These are phyloP conservation scores for Adansonia madagascariensis DNA, from an alignment of 441 rosid species.

Conservation along the genomic window DNA sequence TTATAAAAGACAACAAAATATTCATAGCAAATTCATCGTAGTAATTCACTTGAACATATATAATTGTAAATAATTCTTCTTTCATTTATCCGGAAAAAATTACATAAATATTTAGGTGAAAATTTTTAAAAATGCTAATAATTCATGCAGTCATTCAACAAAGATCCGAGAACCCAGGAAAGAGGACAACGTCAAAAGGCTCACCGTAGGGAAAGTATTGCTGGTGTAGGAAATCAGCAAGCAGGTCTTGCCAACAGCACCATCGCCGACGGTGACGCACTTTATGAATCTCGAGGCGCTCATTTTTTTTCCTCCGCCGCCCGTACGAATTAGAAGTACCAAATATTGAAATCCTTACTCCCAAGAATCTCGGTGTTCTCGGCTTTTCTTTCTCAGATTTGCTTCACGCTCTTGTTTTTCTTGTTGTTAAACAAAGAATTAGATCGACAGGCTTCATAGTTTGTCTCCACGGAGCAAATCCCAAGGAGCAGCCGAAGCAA, in stretches of 20 bases:
- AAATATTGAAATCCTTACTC: neutral
- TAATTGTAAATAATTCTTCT: neutral
- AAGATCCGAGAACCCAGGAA: constrained; percentile 10
- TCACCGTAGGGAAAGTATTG: constrained; percentile 93
- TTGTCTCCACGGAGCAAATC: constrained; percentile 1
- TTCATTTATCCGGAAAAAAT: neutral
- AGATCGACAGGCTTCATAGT: neutral
- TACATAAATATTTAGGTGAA: neutral
- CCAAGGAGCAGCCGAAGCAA: neutral
- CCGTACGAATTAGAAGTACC: neutral
- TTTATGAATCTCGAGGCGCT: constrained; percentile 90
- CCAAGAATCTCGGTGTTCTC: constrained; percentile 9
- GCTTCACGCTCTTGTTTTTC: neutral
- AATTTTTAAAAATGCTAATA: neutral
- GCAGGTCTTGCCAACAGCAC: constrained; percentile 94
- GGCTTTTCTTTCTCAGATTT: constrained; percentile 10
- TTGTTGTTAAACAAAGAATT: neutral
- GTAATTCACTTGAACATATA: neutral
- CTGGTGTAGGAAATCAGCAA: constrained; percentile 91
- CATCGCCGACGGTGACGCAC: constrained; percentile 97
- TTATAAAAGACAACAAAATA: neutral
- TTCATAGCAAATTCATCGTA: neutral
- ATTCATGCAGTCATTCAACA: constrained; percentile 15
- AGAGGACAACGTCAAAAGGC: neutral
- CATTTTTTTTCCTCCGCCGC: constrained; percentile 46